Evolutionary conservation across 805 yeast species (phyloP), one percentile per base, ranked within the genome.

Genomic region (Sugiyamaella americana): DNA sequence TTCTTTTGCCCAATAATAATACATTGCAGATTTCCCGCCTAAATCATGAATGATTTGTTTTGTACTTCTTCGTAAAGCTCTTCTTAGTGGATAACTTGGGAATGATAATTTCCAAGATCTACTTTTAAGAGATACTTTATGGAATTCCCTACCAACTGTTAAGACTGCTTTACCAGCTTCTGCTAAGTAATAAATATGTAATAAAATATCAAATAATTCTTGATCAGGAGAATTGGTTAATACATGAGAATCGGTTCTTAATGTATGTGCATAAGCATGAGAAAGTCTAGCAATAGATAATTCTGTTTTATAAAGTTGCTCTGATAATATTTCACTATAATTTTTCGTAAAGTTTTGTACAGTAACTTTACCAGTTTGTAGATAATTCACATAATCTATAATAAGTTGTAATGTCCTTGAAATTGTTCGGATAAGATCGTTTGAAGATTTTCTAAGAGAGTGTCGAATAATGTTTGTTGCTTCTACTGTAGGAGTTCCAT

Each of bases 21-120:
- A 65, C 17, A 67, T 62, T 5, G 71, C 68, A n/a, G 67, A 63
- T 21, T 69, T 69, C 2, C 73, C 70, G 17, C 79, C 79, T 52
- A 71, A 71, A 55, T 75, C 79, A 30, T 66, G 62, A 4, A 69
- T 57, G 50, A 74, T 71, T 40, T 67, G 73, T 26, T 54, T 58
- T 0, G 75, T 69, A n/a, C 72, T 50, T 34, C 74, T 62, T 37
- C 64, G 63, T 10, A 75, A 43, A 0, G 76, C 71, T 46, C 75
- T 59, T 3, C 52, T 38, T 4, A 68, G 48, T 1, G 78, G 73
- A 49, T 74, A 71, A 18, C 61, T 60, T 1, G 75, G 73, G 1
- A 56, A 35, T 8, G 56, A 51, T 2, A 72, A n/a, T 41, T 59
- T 60, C 73, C 71, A 71, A n/a, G 51, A 36, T n/a, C 63, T 58